Percentiles rank a stretch among this genome's conserved stretches.
These are phyloP conservation scores for Sporodiniella umbellata DNA, from an alignment of 371 early-diverging fungal genomes.

Conservation along the genomic window DNA sequence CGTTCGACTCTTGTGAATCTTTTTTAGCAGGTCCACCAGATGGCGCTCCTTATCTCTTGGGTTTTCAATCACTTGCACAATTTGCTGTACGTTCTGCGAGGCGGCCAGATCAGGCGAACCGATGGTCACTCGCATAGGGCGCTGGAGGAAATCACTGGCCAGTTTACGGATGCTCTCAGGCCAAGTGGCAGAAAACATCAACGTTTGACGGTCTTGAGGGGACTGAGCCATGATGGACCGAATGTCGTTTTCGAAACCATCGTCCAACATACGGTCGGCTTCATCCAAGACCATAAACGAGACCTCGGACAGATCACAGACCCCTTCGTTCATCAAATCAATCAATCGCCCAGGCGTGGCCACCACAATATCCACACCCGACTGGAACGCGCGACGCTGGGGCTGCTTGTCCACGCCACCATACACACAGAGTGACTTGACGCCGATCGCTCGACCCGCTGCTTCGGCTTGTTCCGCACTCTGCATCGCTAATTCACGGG, in stretches of 20 bases:
- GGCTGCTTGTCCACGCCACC: constrained; percentile 72
- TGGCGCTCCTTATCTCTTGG: constrained; percentile 77
- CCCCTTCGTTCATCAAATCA: constrained; percentile 84
- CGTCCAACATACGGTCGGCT: constrained; percentile 94
- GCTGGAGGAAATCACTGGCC: constrained; percentile 77
- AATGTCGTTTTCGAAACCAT: constrained; percentile 91
- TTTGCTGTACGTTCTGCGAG: constrained; percentile 89
- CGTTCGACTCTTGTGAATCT: constrained; percentile 74
- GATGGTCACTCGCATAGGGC: constrained; percentile 90
- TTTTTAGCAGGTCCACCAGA: constrained; percentile 75
- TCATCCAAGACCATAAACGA: constrained; percentile 91
- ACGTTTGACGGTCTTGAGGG: constrained; percentile 72
- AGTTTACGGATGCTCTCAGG: constrained; percentile 80
- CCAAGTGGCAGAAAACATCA: constrained; percentile 87
- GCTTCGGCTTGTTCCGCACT: constrained; percentile 68
- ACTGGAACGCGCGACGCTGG: constrained; percentile 55
- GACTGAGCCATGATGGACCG: constrained; percentile 66
- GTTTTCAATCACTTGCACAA: constrained; percentile 77
- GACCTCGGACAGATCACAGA: constrained; percentile 66
- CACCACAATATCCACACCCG: constrained; percentile 81
- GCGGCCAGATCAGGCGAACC: constrained; percentile 92
- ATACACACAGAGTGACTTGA: constrained; percentile 75
- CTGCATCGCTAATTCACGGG: constrained; percentile 96
- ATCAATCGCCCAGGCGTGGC: constrained; percentile 96
- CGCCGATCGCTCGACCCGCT: constrained; percentile 70